These are phyloP conservation scores for Penicillium nordicum DNA, from an alignment of 2,329 filamentous ascomycete genomes.

Conservation along the genomic window DNA sequence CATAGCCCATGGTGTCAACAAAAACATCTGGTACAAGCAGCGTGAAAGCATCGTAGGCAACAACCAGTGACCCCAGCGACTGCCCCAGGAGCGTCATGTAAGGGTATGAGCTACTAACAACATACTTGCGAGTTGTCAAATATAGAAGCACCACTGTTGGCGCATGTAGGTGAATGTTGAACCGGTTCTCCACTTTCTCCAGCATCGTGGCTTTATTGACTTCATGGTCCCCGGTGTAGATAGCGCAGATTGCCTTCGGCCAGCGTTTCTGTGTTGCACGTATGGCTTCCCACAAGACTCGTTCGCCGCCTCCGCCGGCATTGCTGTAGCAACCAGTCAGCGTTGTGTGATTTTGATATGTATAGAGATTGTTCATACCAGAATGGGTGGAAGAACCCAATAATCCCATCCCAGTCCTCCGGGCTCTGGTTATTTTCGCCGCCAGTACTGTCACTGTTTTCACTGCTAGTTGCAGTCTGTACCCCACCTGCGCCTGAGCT, in stretches of 20 bases:
- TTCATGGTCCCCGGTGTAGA: constrained; percentile 95
- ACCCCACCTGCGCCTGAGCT: constrained; percentile 49
- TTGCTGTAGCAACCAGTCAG: constrained; percentile 57
- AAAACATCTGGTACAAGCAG: constrained; percentile 90
- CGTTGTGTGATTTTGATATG: constrained; percentile 1
- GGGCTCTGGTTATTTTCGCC: neutral
- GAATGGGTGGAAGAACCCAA: constrained; percentile 97
- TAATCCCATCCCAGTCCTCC: constrained; percentile 75
- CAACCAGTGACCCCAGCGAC: constrained; percentile 78
- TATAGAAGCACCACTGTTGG: constrained; percentile 86
- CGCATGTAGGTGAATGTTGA: constrained; percentile 85
- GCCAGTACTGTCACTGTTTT: constrained; percentile 44
- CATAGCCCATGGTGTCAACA: constrained; percentile 97
- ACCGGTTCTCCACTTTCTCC: constrained; percentile 73
- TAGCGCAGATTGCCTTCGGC: constrained; percentile 82
- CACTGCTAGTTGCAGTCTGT: constrained; percentile 43
- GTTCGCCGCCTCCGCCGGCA: constrained; percentile 90
- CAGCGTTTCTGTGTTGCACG: constrained; percentile 83
- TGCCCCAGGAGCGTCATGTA: constrained; percentile 93
- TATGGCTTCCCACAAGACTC: constrained; percentile 94
- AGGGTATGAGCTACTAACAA: constrained; percentile 83
- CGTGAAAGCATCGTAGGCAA: constrained; percentile 91
- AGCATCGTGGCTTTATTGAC: constrained; percentile 78
- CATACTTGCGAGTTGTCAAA: constrained; percentile 79
- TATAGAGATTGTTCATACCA: constrained; percentile 59